phyloP scores from a whole-genome alignment of 1,284 basidiomycete species.

The Heterobasidion irregulare region DNA sequence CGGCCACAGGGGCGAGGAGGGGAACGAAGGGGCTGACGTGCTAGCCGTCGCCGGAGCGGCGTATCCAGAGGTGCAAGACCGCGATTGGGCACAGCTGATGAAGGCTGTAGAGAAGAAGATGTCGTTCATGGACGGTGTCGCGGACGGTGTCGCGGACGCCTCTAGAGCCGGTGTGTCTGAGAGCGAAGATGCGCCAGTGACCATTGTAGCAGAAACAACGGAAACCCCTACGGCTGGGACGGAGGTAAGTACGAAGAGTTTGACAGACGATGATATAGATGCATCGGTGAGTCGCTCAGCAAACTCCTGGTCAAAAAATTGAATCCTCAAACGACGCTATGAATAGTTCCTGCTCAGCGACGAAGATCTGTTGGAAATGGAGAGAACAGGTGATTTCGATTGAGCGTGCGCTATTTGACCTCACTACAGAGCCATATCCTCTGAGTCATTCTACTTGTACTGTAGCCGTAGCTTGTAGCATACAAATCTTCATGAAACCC shows the following conservation, averaged over 20 bases:
- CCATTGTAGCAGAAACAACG: neutral
- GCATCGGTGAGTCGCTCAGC: neutral
- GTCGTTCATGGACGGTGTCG: neutral
- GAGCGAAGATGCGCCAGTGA: neutral
- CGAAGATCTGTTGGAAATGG: neutral
- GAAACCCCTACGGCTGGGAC: neutral
- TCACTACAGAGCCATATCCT: neutral
- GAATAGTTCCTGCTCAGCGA: neutral
- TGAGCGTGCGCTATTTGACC: neutral
- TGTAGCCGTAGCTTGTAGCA: too few relatives aligned
- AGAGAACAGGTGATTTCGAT: neutral
- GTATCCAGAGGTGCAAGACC: slow-evolving; percentile 32
- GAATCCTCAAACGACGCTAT: neutral
- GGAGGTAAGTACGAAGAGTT: neutral
- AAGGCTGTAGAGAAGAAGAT: neutral
- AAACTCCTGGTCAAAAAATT: neutral
- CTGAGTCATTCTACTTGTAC: neutral
- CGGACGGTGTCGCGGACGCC: neutral
- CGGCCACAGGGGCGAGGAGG: slow-evolving; percentile 62
- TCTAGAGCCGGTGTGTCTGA: neutral
- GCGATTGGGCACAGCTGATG: slow-evolving; percentile 40
- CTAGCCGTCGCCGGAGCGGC: slow-evolving; percentile 52
- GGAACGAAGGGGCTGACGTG: slow-evolving; percentile 74
- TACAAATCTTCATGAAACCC: too few relatives aligned
- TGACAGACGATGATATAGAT: neutral